phyloP scores from a whole-genome alignment of 768 basidiomycete genomes.

The Collybia sp. region DNA sequence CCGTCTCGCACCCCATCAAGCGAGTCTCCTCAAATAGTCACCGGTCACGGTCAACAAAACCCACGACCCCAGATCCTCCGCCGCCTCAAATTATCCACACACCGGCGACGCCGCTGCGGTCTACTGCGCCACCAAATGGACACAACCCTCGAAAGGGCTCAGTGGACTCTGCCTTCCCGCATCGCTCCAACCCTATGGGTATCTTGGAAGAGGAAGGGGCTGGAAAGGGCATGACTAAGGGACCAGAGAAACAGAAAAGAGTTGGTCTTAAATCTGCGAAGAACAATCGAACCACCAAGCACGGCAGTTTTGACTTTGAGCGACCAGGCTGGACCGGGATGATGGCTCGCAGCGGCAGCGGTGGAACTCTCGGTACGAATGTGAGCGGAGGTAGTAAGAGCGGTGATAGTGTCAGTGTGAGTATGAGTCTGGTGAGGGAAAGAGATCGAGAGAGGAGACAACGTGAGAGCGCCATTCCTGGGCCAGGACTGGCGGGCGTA shows the following conservation, averaged over 20 bases:
- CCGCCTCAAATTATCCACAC: conserved; percentile 26
- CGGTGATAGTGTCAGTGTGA: conserved; percentile 17
- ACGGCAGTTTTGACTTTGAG: conserved; percentile 77
- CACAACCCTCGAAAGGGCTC: conserved; percentile 15
- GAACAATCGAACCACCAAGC: conserved; percentile 42
- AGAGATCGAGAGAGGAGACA: conserved; percentile 1
- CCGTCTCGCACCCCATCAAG: conserved; percentile 8
- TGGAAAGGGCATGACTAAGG: conserved; percentile 2
- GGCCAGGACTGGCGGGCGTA: conserved; percentile 39
- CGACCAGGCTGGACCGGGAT: conserved; percentile 46
- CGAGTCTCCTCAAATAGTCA: conserved; percentile 6
- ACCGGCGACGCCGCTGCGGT: conserved; percentile 23
- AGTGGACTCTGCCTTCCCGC: conserved; percentile 31
- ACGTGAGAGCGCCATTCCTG: conserved; percentile 25
- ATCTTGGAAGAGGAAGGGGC: conserved; percentile 8
- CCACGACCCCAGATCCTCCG: conserved; percentile 7
- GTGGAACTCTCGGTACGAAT: conserved; percentile 26
- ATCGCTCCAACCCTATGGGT: conserved; percentile 24
- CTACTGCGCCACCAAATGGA: neutral
- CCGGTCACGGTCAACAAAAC: conserved; percentile 2
- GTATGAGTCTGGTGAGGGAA: conserved; percentile 6
- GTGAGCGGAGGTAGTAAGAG: conserved; percentile 26
- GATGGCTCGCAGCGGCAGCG: conserved; percentile 44
- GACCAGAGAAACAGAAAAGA: conserved; percentile 22
- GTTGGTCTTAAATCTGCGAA: conserved; percentile 6